Evolutionary conservation across 352 stramenopile species (phyloP).

Genomic region (Phytophthora brassicae): DNA sequence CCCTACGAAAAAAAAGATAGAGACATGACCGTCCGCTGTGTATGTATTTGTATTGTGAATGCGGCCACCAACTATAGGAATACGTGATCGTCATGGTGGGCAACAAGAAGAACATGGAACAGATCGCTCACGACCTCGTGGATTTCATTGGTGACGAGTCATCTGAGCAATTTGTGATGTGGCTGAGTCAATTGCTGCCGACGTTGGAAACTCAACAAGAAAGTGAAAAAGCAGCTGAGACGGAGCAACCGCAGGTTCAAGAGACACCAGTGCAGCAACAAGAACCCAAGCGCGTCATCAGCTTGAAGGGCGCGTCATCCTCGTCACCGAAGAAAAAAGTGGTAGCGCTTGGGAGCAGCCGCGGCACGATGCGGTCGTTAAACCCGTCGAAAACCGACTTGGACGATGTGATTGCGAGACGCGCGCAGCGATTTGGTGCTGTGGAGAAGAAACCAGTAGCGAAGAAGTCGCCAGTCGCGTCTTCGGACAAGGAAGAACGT

Average conservation of each 20-base stretch:
- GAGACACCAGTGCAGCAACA: slow-evolving; percentile 5
- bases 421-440: slow-evolving; percentile 76
- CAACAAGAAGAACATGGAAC: slow-evolving; percentile 87
- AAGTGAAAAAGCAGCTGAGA: slow-evolving; percentile 3
- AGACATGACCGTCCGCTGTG: slow-evolving; percentile 34
- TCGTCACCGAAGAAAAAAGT: slow-evolving; percentile 50
- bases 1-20: slow-evolving; percentile 25
- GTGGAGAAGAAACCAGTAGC: slow-evolving; percentile 41
- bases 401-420: slow-evolving; percentile 60
- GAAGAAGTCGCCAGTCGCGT: slow-evolving; percentile 28
- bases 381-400: slow-evolving; percentile 44
- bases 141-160: slow-evolving; percentile 86
- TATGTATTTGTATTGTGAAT: slow-evolving; percentile 25
- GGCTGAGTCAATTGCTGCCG: slow-evolving; percentile 60
- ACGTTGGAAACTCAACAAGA: slow-evolving; percentile 38
- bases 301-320: slow-evolving; percentile 49
- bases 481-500: slow-evolving; percentile 11
- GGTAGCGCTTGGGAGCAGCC: slow-evolving; percentile 42
- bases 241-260: slow-evolving; percentile 8
- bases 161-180: slow-evolving; percentile 69
- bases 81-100: slow-evolving; percentile 86
- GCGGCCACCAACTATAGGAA: slow-evolving; percentile 45
- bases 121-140: slow-evolving; percentile 80
- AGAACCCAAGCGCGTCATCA: slow-evolving; percentile 62
- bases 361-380: slow-evolving; percentile 58